Conservation (phyloP, 2,329 filamentous ascomycete genomes). For the Myriosclerotinia duriaeana region DNA sequence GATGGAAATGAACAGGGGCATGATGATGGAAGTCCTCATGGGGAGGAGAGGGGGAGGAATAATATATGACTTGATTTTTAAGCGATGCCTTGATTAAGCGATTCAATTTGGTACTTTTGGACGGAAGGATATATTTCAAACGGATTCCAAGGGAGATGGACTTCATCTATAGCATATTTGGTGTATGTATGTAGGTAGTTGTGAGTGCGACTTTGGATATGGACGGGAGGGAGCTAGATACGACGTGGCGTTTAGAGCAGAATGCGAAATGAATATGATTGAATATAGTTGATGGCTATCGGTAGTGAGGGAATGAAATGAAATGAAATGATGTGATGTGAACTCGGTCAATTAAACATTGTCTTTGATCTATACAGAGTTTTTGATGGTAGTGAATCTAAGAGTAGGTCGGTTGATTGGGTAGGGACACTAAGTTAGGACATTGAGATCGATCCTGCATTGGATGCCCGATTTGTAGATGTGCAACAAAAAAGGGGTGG, state of each 20-base stretch:
- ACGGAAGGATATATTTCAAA: neutral
- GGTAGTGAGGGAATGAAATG: too few relatives aligned
- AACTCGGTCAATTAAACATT: too few relatives aligned
- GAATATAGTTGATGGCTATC: too few relatives aligned
- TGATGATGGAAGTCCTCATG: neutral
- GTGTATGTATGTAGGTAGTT: neutral
- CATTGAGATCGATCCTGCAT: too few relatives aligned
- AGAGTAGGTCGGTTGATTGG: too few relatives aligned
- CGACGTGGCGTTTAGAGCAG: conserved; percentile 62
- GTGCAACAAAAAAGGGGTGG: too few relatives aligned
- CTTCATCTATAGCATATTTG: neutral
- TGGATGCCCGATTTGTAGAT: too few relatives aligned
- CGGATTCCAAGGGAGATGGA: neutral
- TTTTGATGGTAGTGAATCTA: too few relatives aligned
- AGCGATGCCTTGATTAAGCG: neutral
- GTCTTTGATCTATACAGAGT: too few relatives aligned
- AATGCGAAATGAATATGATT: neutral
- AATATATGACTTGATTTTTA: conserved; percentile 12
- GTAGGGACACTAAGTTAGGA: too few relatives aligned
- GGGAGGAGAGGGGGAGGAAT: conserved; percentile 1
- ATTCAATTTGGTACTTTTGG: conserved; percentile 5
- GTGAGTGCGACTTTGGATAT: conserved; percentile 42
- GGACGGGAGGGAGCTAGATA: neutral
- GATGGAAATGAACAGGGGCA: conserved; percentile 4
- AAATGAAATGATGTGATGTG: too few relatives aligned